Base-by-base conservation (phyloP, 805 yeast species). In the Schwanniomyces occidentalis region DNA sequence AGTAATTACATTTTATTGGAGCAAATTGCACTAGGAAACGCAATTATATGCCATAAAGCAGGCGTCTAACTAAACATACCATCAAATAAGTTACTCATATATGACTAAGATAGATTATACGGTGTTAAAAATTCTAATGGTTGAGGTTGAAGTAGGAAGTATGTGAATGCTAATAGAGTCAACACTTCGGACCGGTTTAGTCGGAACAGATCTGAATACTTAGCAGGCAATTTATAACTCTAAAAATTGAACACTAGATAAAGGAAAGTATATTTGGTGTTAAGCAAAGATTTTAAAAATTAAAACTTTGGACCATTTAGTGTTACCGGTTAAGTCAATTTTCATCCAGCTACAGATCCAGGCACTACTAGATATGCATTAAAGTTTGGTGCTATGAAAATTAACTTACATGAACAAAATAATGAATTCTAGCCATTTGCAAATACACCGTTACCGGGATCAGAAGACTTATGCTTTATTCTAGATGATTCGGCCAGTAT, bases 381-480 rank as follows among this genome's bases (percentile, higher is more conserved):
- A 9, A 24, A 10, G 16, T 40, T 34, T 24, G 38, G 39, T 4
- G 4, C 12, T 5, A 31, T 30, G 29, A 37, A 40, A 17, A 37
- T 40, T 22, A 40, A 40, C 18, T 25, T 37, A 19, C 44, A 40
- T 25, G 27, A 35, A 19, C 15, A 15, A 7, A 27, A 30, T n/a
- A 30, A 32, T n/a, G 39, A 35, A 13, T 37, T 36, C 18, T 27
- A 31, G 22, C 44, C 38, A 2, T 16, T 25, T 22, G 34, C 36
- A 7, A n/a, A 16, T 4, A 16, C 20, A 10, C 34, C 39, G 3
- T 14, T 34, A 15, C 36, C 34, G 9, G 41, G 38, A 4, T 37
- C 39, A 12, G 37, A 24, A 7, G 41, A 40, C 23, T 16, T 39
- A 8, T 40, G 41, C 20, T 34, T 40, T 24, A 23, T 40, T 7